phyloP scores from a whole-genome alignment of 768 basidiomycete genomes.

The Rhodotorula taiwanensis region DNA sequence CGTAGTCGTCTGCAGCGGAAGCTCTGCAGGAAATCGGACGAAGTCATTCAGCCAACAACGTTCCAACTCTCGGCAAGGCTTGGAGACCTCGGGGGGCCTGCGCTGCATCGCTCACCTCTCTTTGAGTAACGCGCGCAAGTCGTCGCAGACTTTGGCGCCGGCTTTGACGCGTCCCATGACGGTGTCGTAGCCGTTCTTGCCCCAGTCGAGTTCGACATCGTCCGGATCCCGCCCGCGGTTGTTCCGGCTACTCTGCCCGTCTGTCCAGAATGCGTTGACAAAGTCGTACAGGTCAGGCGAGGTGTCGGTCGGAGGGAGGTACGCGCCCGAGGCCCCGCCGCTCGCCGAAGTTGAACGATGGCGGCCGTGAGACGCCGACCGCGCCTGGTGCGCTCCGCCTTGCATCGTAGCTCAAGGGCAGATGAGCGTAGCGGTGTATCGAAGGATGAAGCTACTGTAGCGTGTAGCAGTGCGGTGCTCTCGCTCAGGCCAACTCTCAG shows the following conservation, averaged over 20 bases:
- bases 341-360: slow-evolving; percentile 1
- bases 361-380: not conserved
- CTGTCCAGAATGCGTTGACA: slow-evolving; percentile 92
- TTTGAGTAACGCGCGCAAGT: slow-evolving; percentile 80
- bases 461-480: too few relatives aligned
- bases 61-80: too few relatives aligned
- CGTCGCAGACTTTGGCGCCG: slow-evolving; percentile 69
- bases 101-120: slow-evolving; percentile 73
- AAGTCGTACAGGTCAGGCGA: slow-evolving; percentile 56
- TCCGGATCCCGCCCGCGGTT: slow-evolving; percentile 14
- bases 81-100: too few relatives aligned
- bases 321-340: not conserved
- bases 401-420: too few relatives aligned
- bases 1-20: slow-evolving; percentile 88
- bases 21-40: slow-evolving; percentile 52
- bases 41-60: not conserved
- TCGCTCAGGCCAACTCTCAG: too few relatives aligned
- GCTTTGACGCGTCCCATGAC: slow-evolving; percentile 42
- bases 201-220: slow-evolving; percentile 27
- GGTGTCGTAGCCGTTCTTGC: slow-evolving; percentile 44
- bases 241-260: slow-evolving; percentile 41
- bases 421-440: too few relatives aligned
- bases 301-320: not conserved
- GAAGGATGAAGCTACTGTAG: too few relatives aligned
- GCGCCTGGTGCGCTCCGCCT: too few relatives aligned